Base-by-base conservation (phyloP, 1,139 yeast genomes). In the Debaryomyces subglobosus region DNA sequence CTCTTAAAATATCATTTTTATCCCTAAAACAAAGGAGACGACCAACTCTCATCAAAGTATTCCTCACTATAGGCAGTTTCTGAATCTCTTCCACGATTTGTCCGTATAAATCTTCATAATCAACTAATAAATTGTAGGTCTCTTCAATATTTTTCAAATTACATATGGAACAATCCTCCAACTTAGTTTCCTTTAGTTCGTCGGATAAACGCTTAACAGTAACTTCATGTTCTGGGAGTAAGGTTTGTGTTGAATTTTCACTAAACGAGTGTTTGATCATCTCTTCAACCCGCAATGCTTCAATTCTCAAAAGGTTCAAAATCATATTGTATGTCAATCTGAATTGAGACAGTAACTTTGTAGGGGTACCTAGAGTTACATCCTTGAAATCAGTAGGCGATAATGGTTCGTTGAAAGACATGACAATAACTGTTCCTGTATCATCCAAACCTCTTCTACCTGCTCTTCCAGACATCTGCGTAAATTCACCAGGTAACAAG, bases 391-490 rank as follows among this genome's bases (percentile, higher is more conserved):
- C 80, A 1, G 75, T 64, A 7, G 82, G 79, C 3, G 80, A 75
- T 21, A 87, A 70, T 0, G 96, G 91, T 25, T 85, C 85, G 44
- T 82, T 84, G 59, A 85, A 88, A 2, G 95, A 79, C 96, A 94
- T 90, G 23, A 92, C 84, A 51, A 95, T 91, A n/a, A 95, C 99
- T 0, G 97, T 92, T 60, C 99, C 99, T 1, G 89, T 89, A 25
- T 84, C 74, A 73, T 94, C 99, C 54, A 94, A 74, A 40, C 99
- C 99, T 77, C 99, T 85, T 71, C 99, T 85, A 55, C 99, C 99
- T 2, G 99, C 99, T 69, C 99, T 82, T 46, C 99, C 99, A 0
- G 98, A 92, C 99, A 95, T 94, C 69, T 94, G 99, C 1, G 97
- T 95, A 65, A 92, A 94, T 65, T 94, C 99, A 41, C 99, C 99